Percentiles rank a stretch among this genome's conserved stretches.
Evolutionary conservation across 2,329 filamentous ascomycete genomes (phyloP).

Genomic region (Conoideocrella luteorostrata): DNA sequence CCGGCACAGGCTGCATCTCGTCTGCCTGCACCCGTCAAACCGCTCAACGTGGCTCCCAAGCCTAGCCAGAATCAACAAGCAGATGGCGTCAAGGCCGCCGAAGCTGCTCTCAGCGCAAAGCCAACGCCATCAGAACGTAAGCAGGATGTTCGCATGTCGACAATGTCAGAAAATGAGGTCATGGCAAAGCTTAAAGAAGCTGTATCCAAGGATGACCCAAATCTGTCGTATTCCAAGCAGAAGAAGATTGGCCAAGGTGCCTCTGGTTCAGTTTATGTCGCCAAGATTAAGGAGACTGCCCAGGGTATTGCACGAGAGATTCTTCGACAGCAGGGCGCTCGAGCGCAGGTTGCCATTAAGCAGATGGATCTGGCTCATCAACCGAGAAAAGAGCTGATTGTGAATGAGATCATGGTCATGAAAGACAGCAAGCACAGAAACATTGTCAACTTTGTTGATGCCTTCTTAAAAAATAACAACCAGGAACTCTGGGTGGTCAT

Average conservation of each 20-base stretch:
- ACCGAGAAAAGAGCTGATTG: slow-evolving; percentile 94
- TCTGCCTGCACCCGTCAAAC: slow-evolving; percentile 63
- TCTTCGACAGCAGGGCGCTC: slow-evolving; percentile 69
- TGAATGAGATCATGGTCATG: slow-evolving; percentile 99
- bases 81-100: slow-evolving; percentile 80
- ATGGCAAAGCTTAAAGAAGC: slow-evolving; percentile 94
- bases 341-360: slow-evolving; percentile 94
- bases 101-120: slow-evolving; percentile 82
- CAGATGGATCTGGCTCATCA: slow-evolving; percentile 99
- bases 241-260: slow-evolving; percentile 99
- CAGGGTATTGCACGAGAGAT: slow-evolving; percentile 79
- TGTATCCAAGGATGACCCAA: slow-evolving; percentile 91
- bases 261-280: slow-evolving; percentile 95
- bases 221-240: slow-evolving; percentile 95
- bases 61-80: slow-evolving; percentile 39
- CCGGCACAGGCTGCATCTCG: slow-evolving; percentile 39
- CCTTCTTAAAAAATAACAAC: slow-evolving; percentile 91
- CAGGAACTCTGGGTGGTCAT: slow-evolving; percentile 98
- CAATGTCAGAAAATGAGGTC: slow-evolving; percentile 93
- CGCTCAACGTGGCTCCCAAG: slow-evolving; percentile 70
- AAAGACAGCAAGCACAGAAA: slow-evolving; percentile 97
- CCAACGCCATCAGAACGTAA: slow-evolving; percentile 64
- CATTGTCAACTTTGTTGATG: slow-evolving; percentile 98
- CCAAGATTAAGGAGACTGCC: slow-evolving; percentile 84
- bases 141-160: slow-evolving; percentile 96